A percentile compares a stretch with the other conserved stretches of the same genome.
Conservation (phyloP, 257 asterid species). For the Apocynum venetum region DNA sequence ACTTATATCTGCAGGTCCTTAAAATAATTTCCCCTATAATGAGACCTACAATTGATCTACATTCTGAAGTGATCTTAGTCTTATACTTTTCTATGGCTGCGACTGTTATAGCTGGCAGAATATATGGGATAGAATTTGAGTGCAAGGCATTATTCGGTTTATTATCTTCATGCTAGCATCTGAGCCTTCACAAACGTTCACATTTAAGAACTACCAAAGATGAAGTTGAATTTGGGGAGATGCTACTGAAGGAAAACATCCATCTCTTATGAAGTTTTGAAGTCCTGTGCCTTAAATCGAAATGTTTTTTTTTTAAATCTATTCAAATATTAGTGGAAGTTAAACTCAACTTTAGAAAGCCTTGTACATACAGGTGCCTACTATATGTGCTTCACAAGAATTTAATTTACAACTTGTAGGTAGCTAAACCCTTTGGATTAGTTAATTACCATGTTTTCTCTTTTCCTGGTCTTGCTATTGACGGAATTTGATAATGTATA, state of each 20-base stretch:
- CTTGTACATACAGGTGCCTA: neutral
- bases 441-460: neutral
- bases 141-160: neutral
- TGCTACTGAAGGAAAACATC: neutral
- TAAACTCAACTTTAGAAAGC: too few species aligned
- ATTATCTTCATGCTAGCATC: neutral
- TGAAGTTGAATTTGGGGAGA: neutral
- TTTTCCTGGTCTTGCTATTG: too few species aligned
- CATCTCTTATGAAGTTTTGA: neutral
- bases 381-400: neutral
- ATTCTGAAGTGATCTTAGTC: neutral
- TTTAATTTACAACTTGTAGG: neutral
- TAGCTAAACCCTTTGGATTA: neutral
- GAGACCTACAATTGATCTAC: neutral
- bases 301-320: neutral
- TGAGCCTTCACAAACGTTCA: neutral
- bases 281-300: neutral
- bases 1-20: neutral
- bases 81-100: neutral
- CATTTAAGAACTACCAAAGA: neutral
- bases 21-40: neutral
- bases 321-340: neutral
- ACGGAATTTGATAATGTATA: neutral
- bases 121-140: neutral
- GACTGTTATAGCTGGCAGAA: neutral